Evolutionary conservation across 345 rosid genomes (phyloP).

Genomic region (Streptanthus diversifolius): DNA sequence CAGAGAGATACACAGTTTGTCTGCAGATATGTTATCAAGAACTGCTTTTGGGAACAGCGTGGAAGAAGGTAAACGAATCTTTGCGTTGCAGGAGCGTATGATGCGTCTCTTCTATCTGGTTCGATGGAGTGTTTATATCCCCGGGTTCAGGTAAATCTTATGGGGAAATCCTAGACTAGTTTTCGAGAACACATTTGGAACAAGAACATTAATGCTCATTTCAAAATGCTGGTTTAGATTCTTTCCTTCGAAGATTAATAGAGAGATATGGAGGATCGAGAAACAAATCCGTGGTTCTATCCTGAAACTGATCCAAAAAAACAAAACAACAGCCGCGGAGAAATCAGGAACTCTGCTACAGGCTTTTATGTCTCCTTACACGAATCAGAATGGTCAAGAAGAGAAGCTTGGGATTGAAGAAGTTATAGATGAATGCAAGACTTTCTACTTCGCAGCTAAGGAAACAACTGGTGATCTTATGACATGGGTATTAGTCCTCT

Average conservation of each 20-base stretch:
- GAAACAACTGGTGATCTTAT: conserved; percentile 71
- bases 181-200: neutral
- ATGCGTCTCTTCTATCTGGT: conserved; percentile 52
- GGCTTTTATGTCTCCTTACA: conserved; percentile 51
- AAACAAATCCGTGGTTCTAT: conserved; percentile 62
- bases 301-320: conserved; percentile 43
- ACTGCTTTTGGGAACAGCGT: conserved; percentile 85
- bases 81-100: conserved; percentile 67
- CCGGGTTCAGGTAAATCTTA: conserved; percentile 64
- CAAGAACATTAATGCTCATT: neutral
- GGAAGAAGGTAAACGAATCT: conserved; percentile 69
- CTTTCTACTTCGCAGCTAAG: conserved; percentile 83
- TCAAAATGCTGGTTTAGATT: conserved; percentile 42
- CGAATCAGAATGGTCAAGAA: conserved; percentile 50
- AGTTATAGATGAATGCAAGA: conserved; percentile 81
- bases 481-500: conserved; percentile 61
- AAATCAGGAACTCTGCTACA: conserved; percentile 51
- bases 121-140: conserved; percentile 59
- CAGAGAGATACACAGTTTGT: conserved; percentile 55
- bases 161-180: neutral
- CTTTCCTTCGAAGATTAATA: conserved; percentile 73
- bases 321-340: conserved; percentile 26
- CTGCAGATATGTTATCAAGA: conserved; percentile 72
- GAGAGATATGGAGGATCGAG: conserved; percentile 65
- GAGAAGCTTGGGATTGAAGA: conserved; percentile 61